Evolutionary conservation across 176 grass and related monocot species (phyloP), one percentile per base, ranked within the genome.

Genomic region (Dactylis glomerata): DNA sequence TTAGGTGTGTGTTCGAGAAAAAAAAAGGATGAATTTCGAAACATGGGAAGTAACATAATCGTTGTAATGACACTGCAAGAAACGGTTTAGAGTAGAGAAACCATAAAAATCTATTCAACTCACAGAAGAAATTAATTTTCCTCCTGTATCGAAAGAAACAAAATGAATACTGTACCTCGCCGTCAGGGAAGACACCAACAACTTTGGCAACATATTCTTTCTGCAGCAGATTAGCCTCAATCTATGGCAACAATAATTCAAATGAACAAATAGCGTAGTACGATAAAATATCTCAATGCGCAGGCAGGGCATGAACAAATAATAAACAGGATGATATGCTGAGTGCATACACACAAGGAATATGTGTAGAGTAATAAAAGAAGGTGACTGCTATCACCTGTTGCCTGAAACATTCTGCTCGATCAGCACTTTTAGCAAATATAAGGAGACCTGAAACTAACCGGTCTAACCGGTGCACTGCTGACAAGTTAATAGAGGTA

Each of bases 361-460:
- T 44, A 37, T 10, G 65, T 5, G 1, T 10, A 6, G 23, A 46
- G 68, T 46, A 3, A 78, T 45, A n/a, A n/a, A n/a, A n/a, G n/a
- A 88, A 73, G 32, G 41, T 26, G 47, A 70, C 75, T 65, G 77
- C 10, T 44, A 79, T 59, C 76, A 98, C 96, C 93, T 98, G 89
- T 81, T 92, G 92, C 78, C 96, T 95, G 80, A 98, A 95, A 72
- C 56, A 76, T 68, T 98, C 96, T 84, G 92, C 96, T 90, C 80
- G 91, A 1, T 92, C 61, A 36, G 89, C 92, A 78, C 76, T 93
- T 95, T 95, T 98, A 65, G 96, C 92, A 77, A 98, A 98, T 76
- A 98, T 98, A 73, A 98, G 92, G 81, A 98, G 96, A 66, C 96
- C 96, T 74, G 95, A 98, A 92, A 98, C 95, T 86, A 98, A 86